Base-by-base conservation (phyloP, 768 basidiomycete genomes). In the Glaciozyma martinii region DNA sequence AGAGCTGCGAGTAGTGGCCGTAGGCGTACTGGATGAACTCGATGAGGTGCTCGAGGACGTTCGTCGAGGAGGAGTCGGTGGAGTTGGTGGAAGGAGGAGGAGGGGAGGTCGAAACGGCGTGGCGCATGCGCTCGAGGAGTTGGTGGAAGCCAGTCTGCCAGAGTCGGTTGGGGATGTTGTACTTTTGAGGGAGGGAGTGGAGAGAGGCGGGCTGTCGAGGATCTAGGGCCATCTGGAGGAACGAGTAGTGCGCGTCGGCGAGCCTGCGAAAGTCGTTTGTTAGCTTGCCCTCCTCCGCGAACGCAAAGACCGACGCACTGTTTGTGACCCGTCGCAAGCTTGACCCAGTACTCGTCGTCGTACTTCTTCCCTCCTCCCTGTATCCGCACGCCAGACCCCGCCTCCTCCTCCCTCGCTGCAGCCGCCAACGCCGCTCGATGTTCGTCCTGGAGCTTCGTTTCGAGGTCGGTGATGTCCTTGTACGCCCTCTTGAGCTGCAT, bases 11-110 rank as follows among this genome's bases (percentile, higher is more conserved):
- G 78, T 98, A 98, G 73, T 93, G 94, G 0, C 85, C 85, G 78
- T 98, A 99, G 0, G 94, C 88, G 70, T 90, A 95, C 72, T 92
- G 90, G 50, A 95, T 90, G 71, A 92, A 93, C 67, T 92, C 92
- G 73, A 91, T 89, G 0, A 98, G 83, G 65, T 91, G 88, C 67
- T 99, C 95, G 32, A 93, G 81, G 5, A 91, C 89, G 60, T 86
- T 79, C 0, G 73, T 47, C 30, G 5, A 44, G 46, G 30, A 8
- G 32, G 60, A 32, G 33, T 21, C 30, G 71, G 73, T 21, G 59
- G 52, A 9, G 78, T 78, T n/a, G 76, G 75, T 0, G 80, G 82
- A 8, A 23, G 42, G 64, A 61, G 7, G 63, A 33, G 1, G 81
- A 80, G 37, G 37, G 12, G 37, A 40, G n/a, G 53, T 37, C 68